These are phyloP conservation scores for Monosporascus sp. DNA, from an alignment of 2,329 filamentous ascomycete genomes.

Conservation along the genomic window DNA sequence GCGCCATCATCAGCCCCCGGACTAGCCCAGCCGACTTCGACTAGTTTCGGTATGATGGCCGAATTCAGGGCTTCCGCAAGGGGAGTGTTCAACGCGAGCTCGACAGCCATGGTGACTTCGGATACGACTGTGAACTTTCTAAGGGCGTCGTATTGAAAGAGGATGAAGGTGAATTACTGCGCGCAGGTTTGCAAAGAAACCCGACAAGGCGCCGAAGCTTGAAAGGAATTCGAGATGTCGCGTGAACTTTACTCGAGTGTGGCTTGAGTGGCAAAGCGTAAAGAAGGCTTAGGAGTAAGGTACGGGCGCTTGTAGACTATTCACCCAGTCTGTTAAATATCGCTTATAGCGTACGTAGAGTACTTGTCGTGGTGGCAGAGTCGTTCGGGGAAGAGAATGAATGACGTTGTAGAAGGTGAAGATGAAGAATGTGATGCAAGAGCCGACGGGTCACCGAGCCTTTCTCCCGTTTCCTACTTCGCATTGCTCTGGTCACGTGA, in stretches of 20 bases:
- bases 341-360: not conserved
- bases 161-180: not conserved
- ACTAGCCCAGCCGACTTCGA: conserved; percentile 87
- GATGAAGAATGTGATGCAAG: not conserved
- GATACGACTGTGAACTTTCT: not conserved
- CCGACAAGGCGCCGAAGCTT: conserved; percentile 1
- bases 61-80: conserved; percentile 77
- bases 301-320: not conserved
- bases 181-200: conserved; percentile 1
- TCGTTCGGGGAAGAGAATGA: conserved; percentile 5
- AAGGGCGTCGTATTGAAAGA: not conserved
- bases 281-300: not conserved
- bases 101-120: conserved; percentile 62
- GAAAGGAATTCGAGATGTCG: conserved; percentile 2
- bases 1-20: conserved; percentile 72
- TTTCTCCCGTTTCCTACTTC: not conserved
- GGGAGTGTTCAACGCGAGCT: conserved; percentile 71
- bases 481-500: too few relatives aligned
- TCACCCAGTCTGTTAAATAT: not conserved
- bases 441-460: not conserved
- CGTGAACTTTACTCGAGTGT: not conserved
- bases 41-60: conserved; percentile 83
- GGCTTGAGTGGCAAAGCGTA: not conserved
- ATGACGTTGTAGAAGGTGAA: conserved; percentile 13
- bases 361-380: not conserved